These are phyloP conservation scores for Tephrocybe sp. DNA, from an alignment of 768 basidiomycete genomes.

Conservation along the genomic window DNA sequence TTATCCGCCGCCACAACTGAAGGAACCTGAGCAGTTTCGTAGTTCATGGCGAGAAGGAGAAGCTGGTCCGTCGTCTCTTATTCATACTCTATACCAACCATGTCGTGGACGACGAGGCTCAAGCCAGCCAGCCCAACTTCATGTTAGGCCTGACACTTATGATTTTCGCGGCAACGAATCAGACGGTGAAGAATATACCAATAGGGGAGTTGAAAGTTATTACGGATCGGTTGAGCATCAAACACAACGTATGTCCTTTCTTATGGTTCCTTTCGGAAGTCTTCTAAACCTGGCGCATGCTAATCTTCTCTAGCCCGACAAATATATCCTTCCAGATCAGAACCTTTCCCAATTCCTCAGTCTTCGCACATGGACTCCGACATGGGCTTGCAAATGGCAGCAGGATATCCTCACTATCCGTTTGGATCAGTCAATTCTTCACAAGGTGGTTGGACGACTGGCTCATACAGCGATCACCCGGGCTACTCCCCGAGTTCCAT, in stretches of 20 bases:
- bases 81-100: conserved; percentile 21
- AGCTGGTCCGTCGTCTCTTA: conserved; percentile 43
- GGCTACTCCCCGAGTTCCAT: conserved; percentile 20
- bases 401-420: conserved; percentile 8
- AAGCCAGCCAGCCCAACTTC: conserved; percentile 22
- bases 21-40: conserved; percentile 18
- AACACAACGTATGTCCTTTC: conserved; percentile 15
- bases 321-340: conserved; percentile 8
- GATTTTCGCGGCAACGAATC: conserved; percentile 7
- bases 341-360: neutral
- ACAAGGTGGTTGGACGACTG: conserved; percentile 11
- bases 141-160: conserved; percentile 19
- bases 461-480: conserved; percentile 11
- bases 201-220: conserved; percentile 14
- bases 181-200: conserved; percentile 9
- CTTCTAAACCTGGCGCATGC: neutral
- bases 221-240: conserved; percentile 5
- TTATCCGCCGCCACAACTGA: conserved; percentile 13
- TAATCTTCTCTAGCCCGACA: conserved; percentile 3
- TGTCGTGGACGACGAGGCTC: conserved; percentile 20
- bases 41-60: conserved; percentile 38
- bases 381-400: conserved; percentile 4
- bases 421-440: conserved; percentile 14
- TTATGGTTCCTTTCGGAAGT: conserved; percentile 2
- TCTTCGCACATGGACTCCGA: conserved; percentile 7